A percentile compares a stretch with the other conserved stretches of the same genome.
phyloP scores from a whole-genome alignment of 2,329 filamentous ascomycete genomes.

The Claviceps sp. region DNA sequence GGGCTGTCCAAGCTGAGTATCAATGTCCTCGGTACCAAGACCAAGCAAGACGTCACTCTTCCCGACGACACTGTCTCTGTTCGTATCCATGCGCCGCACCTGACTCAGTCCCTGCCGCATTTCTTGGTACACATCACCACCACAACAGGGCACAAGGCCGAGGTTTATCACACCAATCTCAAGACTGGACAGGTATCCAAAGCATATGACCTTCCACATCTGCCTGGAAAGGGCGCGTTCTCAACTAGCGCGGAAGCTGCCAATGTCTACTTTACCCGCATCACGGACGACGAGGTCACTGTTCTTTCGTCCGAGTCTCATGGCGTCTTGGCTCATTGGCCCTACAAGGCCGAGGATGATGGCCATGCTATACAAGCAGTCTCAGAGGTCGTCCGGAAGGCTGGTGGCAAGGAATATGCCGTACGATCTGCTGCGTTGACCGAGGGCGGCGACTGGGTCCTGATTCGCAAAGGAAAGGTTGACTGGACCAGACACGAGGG shows the following conservation, averaged over 20 bases:
- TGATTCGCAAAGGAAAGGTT: conserved; percentile 69
- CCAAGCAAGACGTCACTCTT: conserved; percentile 40
- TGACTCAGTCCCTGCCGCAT: conserved; percentile 59
- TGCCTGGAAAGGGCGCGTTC: conserved; percentile 60
- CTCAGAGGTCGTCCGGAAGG: conserved; percentile 69
- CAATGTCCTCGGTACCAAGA: conserved; percentile 53
- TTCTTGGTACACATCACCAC: conserved; percentile 77
- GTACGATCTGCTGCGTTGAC: conserved; percentile 62
- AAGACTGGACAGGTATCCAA: conserved; percentile 57
- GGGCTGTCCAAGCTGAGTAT: conserved; percentile 49
- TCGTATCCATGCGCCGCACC: conserved; percentile 60
- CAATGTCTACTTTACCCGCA: conserved; percentile 79
- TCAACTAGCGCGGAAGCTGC: conserved; percentile 64
- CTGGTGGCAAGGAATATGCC: conserved; percentile 52
- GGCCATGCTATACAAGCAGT: conserved; percentile 50
- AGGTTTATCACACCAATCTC: conserved; percentile 73
- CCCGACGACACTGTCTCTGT: conserved; percentile 34
- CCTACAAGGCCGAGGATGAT: conserved; percentile 32
- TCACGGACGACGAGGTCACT: conserved; percentile 60
- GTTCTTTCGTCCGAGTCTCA: conserved; percentile 67
- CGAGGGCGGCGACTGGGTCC: conserved; percentile 60
- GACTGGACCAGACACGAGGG: conserved; percentile 76
- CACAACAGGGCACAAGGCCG: conserved; percentile 57
- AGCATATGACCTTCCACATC: conserved; percentile 64
- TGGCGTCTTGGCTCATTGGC: conserved; percentile 63